A percentile compares a stretch with the other conserved stretches of the same genome.
These are phyloP conservation scores for Trichoderma sp. DNA, from an alignment of 2,329 filamentous ascomycete species.

Conservation along the genomic window DNA sequence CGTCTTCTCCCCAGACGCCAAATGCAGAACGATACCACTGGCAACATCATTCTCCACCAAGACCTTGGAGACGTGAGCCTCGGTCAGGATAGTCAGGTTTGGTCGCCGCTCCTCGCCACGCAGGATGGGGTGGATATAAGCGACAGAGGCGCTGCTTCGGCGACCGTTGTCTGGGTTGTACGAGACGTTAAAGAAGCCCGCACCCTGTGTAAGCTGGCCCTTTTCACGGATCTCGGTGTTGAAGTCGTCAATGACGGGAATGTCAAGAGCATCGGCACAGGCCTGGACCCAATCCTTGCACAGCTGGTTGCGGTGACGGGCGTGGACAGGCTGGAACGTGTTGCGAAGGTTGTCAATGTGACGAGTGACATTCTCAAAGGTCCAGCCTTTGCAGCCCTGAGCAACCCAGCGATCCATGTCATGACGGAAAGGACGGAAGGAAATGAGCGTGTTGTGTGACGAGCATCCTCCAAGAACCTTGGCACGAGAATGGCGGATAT, in stretches of 20 bases:
- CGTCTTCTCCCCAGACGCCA: constrained; percentile 54
- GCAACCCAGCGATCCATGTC: constrained; percentile 83
- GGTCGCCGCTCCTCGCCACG: constrained; percentile 78
- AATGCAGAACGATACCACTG: constrained; percentile 69
- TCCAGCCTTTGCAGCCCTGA: constrained; percentile 81
- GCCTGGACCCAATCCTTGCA: constrained; percentile 88
- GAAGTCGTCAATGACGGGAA: constrained; percentile 83
- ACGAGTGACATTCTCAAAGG: constrained; percentile 80
- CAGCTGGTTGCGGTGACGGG: constrained; percentile 83
- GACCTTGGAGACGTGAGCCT: constrained; percentile 83
- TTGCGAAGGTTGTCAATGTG: constrained; percentile 82
- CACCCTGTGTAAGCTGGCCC: constrained; percentile 71
- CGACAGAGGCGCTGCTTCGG: constrained; percentile 83
- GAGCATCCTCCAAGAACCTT: constrained; percentile 93
- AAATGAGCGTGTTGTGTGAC: constrained; percentile 91
- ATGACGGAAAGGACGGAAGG: constrained; percentile 87
- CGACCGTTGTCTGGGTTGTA: constrained; percentile 89
- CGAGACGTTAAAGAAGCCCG: constrained; percentile 87
- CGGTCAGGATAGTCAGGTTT: constrained; percentile 83
- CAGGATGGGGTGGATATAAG: constrained; percentile 90
- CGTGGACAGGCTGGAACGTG: constrained; percentile 86
- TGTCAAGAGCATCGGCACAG: constrained; percentile 75
- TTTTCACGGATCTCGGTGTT: constrained; percentile 77
- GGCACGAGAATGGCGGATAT: constrained; percentile 88
- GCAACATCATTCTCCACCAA: constrained; percentile 71